Conservation (phyloP, 768 basidiomycete species). For the Suillus lakei region DNA sequence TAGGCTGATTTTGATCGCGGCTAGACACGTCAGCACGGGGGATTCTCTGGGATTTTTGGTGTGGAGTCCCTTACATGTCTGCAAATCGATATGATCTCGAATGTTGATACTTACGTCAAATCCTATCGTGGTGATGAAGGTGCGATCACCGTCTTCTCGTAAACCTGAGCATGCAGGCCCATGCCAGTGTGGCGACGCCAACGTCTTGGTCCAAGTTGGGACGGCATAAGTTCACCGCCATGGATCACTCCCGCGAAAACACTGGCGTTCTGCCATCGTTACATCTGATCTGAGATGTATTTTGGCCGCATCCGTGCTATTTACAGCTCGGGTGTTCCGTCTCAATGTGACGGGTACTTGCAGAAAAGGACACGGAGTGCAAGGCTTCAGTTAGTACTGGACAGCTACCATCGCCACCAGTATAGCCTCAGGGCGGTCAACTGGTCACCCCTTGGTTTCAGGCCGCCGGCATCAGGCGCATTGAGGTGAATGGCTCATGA, state of each 20-base stretch:
- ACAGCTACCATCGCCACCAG: not conserved
- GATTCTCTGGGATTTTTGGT: slow-evolving; percentile 5
- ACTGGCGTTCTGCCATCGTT: too few relatives aligned
- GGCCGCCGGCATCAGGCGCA: not conserved
- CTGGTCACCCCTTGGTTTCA: not conserved
- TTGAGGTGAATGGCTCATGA: not conserved
- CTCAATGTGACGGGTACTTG: too few relatives aligned
- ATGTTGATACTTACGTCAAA: slow-evolving; percentile 6
- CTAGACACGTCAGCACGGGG: slow-evolving; percentile 6
- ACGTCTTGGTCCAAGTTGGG: not conserved
- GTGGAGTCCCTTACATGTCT: not conserved
- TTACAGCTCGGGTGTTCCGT: too few relatives aligned
- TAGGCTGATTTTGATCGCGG: not conserved
- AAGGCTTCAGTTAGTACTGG: not conserved
- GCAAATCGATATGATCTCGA: not conserved
- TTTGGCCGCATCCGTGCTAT: not conserved
- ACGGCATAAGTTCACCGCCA: not conserved
- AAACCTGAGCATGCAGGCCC: not conserved
- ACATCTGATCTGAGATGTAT: too few relatives aligned
- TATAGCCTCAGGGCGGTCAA: not conserved
- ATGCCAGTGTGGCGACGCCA: not conserved
- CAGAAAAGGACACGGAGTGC: too few relatives aligned
- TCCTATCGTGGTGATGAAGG: not conserved
- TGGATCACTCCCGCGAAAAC: not conserved
- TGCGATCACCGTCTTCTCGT: slow-evolving; percentile 6